Evolutionary conservation across 139 green algal species (phyloP).

Genomic region (Volvox africanus): DNA sequence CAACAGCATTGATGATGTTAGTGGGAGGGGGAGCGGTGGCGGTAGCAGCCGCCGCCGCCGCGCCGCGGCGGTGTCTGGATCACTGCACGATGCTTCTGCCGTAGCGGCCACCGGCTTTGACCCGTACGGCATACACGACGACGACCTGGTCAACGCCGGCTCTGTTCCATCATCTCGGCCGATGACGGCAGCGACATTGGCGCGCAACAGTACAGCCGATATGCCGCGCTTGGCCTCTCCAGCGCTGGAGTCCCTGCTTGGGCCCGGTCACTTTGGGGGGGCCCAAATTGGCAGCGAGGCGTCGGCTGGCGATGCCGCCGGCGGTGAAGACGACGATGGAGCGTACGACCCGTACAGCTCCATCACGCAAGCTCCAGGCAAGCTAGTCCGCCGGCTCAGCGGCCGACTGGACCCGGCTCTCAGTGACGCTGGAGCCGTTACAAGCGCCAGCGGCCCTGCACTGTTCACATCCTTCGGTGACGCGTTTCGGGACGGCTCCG

Average conservation of each 20-base stretch:
- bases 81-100: no score
- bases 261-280: neutral
- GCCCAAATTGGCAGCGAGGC: neutral
- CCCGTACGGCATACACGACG: constrained; percentile 21
- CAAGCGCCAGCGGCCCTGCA: constrained; percentile 34
- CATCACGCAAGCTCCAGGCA: neutral
- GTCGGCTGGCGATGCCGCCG: neutral
- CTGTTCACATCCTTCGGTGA: constrained; percentile 43
- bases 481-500: neutral
- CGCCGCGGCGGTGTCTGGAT: neutral
- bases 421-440: neutral
- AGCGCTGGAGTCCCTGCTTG: neutral
- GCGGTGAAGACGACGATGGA: neutral
- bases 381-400: neutral
- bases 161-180: constrained; percentile 8
- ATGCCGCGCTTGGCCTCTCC: constrained; percentile 34
- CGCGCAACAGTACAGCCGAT: neutral
- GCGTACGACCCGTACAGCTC: constrained; percentile 5
- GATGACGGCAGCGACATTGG: neutral
- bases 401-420: neutral
- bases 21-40: neutral
- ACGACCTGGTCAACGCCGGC: neutral
- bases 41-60: neutral
- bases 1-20: neutral
- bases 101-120: neutral